Conservation (phyloP, 2,329 filamentous ascomycete species). For the Fusarium musae region DNA sequence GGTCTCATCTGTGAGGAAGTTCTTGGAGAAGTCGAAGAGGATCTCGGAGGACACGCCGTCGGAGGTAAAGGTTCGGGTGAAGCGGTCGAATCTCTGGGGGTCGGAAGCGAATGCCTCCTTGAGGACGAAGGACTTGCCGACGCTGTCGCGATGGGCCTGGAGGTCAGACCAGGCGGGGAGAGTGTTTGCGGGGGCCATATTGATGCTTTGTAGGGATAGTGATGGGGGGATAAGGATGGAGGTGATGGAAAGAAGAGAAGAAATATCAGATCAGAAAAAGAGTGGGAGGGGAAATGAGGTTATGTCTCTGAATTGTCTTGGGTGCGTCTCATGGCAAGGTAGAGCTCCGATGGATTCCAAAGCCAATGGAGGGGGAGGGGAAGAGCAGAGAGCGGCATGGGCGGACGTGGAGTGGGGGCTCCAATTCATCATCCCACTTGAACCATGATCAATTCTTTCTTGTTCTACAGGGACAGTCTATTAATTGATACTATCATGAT, state of each 20-base stretch:
- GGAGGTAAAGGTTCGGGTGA: conserved; percentile 87
- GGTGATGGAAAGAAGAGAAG: background rate
- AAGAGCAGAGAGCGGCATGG: conserved; percentile 15
- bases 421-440: conserved; percentile 40
- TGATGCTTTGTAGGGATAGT: conserved; percentile 7
- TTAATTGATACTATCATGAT: conserved; percentile 27
- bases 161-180: conserved; percentile 90
- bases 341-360: background rate
- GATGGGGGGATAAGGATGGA: background rate
- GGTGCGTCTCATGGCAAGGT: background rate
- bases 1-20: conserved; percentile 95
- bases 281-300: conserved; percentile 33
- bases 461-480: conserved; percentile 2
- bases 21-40: conserved; percentile 99
- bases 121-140: conserved; percentile 90
- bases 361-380: conserved; percentile 29
- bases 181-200: conserved; percentile 85
- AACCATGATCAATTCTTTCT: background rate
- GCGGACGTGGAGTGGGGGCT: conserved; percentile 29
- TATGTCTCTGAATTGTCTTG: conserved; percentile 23
- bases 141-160: conserved; percentile 86
- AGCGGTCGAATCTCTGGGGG: conserved; percentile 87
- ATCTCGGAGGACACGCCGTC: conserved; percentile 85
- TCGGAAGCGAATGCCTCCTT: conserved; percentile 94
- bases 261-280: background rate